Evolutionary conservation across 2,329 filamentous ascomycete genomes (phyloP).

Genomic region (Grosmannia serpens): DNA sequence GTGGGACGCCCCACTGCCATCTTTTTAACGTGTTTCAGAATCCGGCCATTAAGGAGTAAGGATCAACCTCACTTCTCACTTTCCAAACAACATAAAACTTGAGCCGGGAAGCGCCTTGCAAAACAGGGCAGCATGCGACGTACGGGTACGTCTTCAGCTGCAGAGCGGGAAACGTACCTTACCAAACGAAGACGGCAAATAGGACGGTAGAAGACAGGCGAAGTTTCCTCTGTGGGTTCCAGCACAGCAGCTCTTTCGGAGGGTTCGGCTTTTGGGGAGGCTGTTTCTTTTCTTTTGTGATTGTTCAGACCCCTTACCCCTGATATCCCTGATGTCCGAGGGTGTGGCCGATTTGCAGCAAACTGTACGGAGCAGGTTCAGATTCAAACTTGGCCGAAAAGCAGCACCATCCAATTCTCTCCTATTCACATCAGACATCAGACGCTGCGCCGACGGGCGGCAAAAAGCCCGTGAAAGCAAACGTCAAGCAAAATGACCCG

Average conservation of each 20-base stretch:
- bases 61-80: neutral
- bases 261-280: too few species aligned
- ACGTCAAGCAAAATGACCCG: constrained; percentile 26
- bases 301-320: too few species aligned
- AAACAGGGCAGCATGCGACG: neutral
- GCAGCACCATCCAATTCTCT: too few species aligned
- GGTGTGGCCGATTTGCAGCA: too few species aligned
- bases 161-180: neutral
- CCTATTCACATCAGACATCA: too few species aligned
- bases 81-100: neutral
- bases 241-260: too few species aligned
- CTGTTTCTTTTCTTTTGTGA: too few species aligned
- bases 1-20: neutral
- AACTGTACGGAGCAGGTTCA: too few species aligned
- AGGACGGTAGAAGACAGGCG: neutral
- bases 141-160: neutral
- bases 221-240: neutral
- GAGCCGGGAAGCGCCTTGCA: neutral
- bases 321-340: too few species aligned
- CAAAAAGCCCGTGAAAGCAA: constrained; percentile 34
- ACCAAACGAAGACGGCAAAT: too few species aligned
- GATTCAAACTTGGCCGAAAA: too few species aligned
- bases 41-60: neutral
- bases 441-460: too few species aligned
- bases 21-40: constrained; percentile 5